Base-by-base conservation (phyloP, 352 stramenopile species). In the Poterioochromonas sp. region DNA sequence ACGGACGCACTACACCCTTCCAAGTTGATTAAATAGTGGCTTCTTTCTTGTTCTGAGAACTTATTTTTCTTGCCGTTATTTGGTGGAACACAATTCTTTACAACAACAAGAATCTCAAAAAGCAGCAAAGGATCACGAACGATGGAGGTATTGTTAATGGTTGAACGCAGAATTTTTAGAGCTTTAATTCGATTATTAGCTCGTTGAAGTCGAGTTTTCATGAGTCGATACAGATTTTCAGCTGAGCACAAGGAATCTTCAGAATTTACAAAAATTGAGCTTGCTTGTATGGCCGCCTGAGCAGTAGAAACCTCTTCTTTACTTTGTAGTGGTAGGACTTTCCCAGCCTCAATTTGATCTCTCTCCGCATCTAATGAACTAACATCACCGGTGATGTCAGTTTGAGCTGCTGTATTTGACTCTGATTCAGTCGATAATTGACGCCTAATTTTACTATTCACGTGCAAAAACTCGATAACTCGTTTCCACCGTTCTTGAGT, bases 21-120 rank as follows among this genome's bases (percentile, higher is more conserved):
- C 34, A 84, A 78, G 43, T 74, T 73, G 47, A 65, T 79, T 11
- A 81, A 58, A 53, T 83, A 82, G n/a, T 84, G 81, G 26, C 12
- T 15, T 26, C 15, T 71, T 3, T 47, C 39, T 29, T 43, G 2
- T 5, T 29, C 32, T 29, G 32, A 71, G 2, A 29, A 47, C 32
- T 12, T 26, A n/a, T 22, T 41, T 35, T 44, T 40, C 3, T 43
- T 47, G 8, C 11, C 11, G 26, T 41, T 41, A 5, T 11, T n/a
- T 3, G 5, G 2, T 29, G 62, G 62, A 12, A 47, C 15, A 47
- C 5, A 71, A 2, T 40, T 44, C 26, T 43, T 22, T 3, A 71
- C 15, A 12, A 29, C 34, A 35, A 15, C 12, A 2, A 29, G 5
- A 47, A 71, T 5, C 11, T 41, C 62, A 44, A 44, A 71, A 22